Evolutionary conservation across 768 basidiomycete species (phyloP), one percentile per base, ranked within the genome.

Genomic region (Phlegmacium glaucopus): DNA sequence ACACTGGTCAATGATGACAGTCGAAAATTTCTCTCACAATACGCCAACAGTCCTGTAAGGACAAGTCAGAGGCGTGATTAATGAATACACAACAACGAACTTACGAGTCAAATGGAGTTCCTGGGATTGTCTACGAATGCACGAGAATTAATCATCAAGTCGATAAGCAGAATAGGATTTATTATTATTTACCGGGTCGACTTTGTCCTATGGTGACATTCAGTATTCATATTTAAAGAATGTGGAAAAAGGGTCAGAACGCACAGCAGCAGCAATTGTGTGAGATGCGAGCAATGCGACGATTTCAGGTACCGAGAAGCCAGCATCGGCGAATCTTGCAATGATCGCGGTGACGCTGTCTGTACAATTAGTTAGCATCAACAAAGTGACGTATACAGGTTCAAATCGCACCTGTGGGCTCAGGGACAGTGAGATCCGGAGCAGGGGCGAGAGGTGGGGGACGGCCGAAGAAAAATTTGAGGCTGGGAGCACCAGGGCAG

Each of bases 401-500:
- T 32, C 38, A 12, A 35, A 28, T 44, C 4, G 18, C 34, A 50
- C 43, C 47, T 27, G 56, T 48, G 29, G 61, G 53, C 37, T 49
- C 40, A 13, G 57, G 54, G 13, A 58, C 57, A 6, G 57, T 58
- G 42, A 58, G 17, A 47, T 59, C 55, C 35, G 59, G 54, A 6
- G 59, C 59, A 15, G 60, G 43, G 12, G 51, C 55, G 13, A 52
- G 43, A 4, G 55, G 55, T 7, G 59, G 48, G 6, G 56, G 58
- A 32, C 61, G 61, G 30, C 69, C 64, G n/a, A 61, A 55, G 41
- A 61, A 47, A 50, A 64, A 67, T n/a, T 61, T 42, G 9, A 71
- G 54, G 9, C 50, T 56, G 3, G 67, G 67, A 16, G 66, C 63
- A 38, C 69, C 69, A 4, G 67, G 67, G 44, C 69, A 70, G 55